phyloP scores from a whole-genome alignment of 2,329 filamentous ascomycete genomes.

The Xylaria sp. region DNA sequence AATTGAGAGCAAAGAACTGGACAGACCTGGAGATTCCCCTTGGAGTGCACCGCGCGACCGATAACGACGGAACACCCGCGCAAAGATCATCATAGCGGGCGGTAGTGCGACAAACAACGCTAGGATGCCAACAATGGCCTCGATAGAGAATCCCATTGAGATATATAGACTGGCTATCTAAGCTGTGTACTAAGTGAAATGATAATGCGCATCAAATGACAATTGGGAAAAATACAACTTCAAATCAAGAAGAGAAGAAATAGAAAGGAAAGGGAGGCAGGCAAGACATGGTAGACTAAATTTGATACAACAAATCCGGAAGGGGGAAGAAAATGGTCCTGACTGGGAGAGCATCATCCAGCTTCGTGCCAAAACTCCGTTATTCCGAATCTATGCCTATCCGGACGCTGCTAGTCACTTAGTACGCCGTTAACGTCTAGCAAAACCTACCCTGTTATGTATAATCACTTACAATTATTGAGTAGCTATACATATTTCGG shows the following conservation, averaged over 20 bases:
- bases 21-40: background rate
- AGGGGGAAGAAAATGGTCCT: too few species aligned
- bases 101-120: conserved; percentile 17
- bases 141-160: conserved; percentile 6
- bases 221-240: background rate
- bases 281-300: background rate
- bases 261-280: background rate
- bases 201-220: background rate
- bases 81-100: background rate
- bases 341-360: too few species aligned
- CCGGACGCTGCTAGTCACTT: too few species aligned
- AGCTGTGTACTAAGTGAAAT: background rate
- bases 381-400: too few species aligned
- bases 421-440: too few species aligned
- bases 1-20: background rate
- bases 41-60: background rate
- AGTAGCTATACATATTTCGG: too few species aligned
- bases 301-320: background rate
- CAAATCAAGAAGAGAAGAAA: background rate
- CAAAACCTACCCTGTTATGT: too few species aligned
- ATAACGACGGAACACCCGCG: background rate
- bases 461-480: too few species aligned
- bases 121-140: conserved; percentile 20
- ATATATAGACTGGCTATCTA: background rate
- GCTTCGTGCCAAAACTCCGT: too few species aligned